Percentiles rank a stretch among this genome's conserved stretches.
Conservation (phyloP, 768 basidiomycete species). For the Amanita muscaria region DNA sequence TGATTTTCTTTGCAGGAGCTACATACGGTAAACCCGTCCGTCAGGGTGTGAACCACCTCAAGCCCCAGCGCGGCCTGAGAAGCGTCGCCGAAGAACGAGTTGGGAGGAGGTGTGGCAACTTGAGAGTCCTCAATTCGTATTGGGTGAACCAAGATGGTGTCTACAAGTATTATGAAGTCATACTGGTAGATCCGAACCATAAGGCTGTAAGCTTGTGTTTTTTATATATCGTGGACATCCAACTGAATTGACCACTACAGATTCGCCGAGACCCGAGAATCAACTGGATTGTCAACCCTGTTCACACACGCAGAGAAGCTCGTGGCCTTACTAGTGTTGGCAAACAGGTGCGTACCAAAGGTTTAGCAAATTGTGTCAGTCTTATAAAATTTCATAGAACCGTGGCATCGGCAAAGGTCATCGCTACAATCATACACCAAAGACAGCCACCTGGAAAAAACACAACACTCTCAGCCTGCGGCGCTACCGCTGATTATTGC, state of each 20-base stretch:
- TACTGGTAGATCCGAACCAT: slow-evolving; percentile 92
- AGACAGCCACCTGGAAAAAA: slow-evolving; percentile 89
- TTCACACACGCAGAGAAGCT: slow-evolving; percentile 97
- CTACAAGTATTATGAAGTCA: slow-evolving; percentile 99
- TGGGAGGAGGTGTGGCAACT: slow-evolving; percentile 90
- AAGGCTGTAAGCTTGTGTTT: slow-evolving; percentile 62
- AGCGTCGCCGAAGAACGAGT: slow-evolving; percentile 97
- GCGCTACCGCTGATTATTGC: slow-evolving; percentile 64
- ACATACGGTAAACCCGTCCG: slow-evolving; percentile 99
- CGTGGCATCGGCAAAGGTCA: slow-evolving; percentile 96
- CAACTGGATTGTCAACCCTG: slow-evolving; percentile 98
- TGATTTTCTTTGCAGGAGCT: slow-evolving; percentile 48
- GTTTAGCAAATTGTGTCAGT: slow-evolving; percentile 5
- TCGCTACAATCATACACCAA: slow-evolving; percentile 88
- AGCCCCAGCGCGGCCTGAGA: slow-evolving; percentile 89
- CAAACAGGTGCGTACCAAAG: slow-evolving; percentile 63
- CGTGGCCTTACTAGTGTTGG: slow-evolving; percentile 96
- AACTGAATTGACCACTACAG: slow-evolving; percentile 28
- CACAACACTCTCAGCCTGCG: slow-evolving; percentile 96
- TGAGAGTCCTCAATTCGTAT: slow-evolving; percentile 96
- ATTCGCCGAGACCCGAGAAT: slow-evolving; percentile 95
- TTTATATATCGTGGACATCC: background rate
- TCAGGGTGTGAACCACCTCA: slow-evolving; percentile 99
- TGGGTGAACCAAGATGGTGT: slow-evolving; percentile 99
- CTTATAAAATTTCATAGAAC: slow-evolving; percentile 45